phyloP scores from a whole-genome alignment of 78 protist species.

The Planoprotostelium fungivorum region DNA sequence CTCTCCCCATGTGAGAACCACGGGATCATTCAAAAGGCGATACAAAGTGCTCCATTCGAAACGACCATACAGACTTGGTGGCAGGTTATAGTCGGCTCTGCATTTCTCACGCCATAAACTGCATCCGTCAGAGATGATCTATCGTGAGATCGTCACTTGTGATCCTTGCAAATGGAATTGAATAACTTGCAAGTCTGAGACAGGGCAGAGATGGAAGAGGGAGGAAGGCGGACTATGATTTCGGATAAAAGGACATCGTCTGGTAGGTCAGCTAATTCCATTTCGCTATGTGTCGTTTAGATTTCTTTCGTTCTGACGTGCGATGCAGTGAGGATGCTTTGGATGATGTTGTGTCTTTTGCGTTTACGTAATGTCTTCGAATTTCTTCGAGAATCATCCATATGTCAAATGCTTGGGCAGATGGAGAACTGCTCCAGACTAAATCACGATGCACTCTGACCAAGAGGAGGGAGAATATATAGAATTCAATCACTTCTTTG shows the following conservation, averaged over 20 bases:
- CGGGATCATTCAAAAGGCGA: neutral
- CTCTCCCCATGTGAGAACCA: neutral
- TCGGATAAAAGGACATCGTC: neutral
- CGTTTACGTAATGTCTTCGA: no score
- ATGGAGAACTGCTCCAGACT: no score
- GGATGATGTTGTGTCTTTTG: no score
- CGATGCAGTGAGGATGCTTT: no score
- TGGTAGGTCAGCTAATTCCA: neutral
- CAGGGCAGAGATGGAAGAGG: neutral
- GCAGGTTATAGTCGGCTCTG: neutral
- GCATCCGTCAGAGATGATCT: neutral
- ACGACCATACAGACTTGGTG: neutral
- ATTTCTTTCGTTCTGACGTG: no score
- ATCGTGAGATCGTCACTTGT: neutral
- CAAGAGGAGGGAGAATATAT: no score
- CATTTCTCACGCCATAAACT: conserved; percentile 1
- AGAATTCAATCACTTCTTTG: no score
- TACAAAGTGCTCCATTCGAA: neutral
- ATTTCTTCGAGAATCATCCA: no score
- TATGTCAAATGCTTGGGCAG: no score
- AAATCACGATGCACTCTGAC: no score
- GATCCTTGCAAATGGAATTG: neutral
- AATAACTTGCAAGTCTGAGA: neutral
- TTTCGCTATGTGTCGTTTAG: no score
- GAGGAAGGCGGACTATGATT: neutral